Percentiles rank a stretch among this genome's conserved stretches.
These are phyloP conservation scores for Cercis canadensis DNA, from an alignment of 306 rosid species.

Conservation along the genomic window DNA sequence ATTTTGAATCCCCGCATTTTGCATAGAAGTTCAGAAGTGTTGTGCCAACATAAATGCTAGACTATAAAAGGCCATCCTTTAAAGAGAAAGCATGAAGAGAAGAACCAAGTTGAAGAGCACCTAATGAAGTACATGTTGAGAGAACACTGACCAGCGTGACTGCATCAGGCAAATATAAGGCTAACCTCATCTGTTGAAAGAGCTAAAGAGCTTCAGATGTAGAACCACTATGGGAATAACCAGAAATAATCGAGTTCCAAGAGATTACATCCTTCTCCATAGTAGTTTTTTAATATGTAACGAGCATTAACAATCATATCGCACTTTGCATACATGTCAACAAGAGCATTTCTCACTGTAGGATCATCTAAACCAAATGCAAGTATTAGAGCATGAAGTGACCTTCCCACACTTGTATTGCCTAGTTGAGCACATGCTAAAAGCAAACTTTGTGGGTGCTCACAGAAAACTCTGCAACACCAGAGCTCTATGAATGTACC, in stretches of 20 bases:
- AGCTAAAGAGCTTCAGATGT: constrained; percentile 62
- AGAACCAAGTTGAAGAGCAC: constrained; percentile 63
- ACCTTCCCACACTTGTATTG: constrained; percentile 51
- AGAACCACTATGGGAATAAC: constrained; percentile 62
- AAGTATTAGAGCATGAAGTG: constrained; percentile 59
- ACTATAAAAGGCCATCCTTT: constrained; percentile 52
- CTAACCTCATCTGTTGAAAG: constrained; percentile 61
- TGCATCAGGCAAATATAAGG: constrained; percentile 56
- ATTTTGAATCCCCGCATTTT: constrained; percentile 75
- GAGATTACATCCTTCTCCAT: constrained; percentile 55
- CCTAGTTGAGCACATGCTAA: constrained; percentile 71
- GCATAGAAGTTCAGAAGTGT: constrained; percentile 77
- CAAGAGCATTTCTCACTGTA: constrained; percentile 66
- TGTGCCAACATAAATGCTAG: constrained; percentile 67
- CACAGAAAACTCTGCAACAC: too few species aligned
- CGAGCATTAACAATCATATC: constrained; percentile 48
- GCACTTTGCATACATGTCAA: constrained; percentile 79
- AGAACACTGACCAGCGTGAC: constrained; percentile 70
- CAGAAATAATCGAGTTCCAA: constrained; percentile 84
- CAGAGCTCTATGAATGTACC: too few species aligned
- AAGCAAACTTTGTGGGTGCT: constrained; percentile 71
- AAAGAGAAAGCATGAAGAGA: constrained; percentile 64
- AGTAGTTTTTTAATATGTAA: constrained; percentile 54
- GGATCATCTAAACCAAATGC: constrained; percentile 56
- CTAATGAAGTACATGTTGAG: constrained; percentile 66